Evolutionary conservation across 2,329 filamentous ascomycete species (phyloP).

Genomic region (Nigrospora osmanthi): DNA sequence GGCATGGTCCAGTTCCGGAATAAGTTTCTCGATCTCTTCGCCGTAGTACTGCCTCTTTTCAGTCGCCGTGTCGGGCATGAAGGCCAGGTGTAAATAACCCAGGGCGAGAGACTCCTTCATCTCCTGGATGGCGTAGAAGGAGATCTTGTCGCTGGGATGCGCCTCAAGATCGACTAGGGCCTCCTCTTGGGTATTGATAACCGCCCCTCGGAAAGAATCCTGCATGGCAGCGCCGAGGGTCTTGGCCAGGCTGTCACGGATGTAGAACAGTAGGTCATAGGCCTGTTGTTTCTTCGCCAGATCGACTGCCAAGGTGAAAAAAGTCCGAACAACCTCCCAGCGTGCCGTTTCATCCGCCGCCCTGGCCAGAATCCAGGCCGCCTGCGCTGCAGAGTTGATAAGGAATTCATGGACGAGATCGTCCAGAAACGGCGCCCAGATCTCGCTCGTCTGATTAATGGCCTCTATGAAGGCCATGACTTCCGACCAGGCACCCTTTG

Average conservation of each 20-base stretch:
- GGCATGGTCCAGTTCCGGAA: constrained; percentile 12
- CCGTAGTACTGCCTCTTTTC: constrained; percentile 14
- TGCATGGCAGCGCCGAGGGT: constrained; percentile 11
- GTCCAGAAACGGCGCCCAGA: constrained; percentile 18
- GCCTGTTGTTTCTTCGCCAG: constrained; percentile 13
- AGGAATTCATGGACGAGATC: constrained; percentile 21
- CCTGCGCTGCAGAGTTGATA: constrained; percentile 7
- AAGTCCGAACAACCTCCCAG: constrained; percentile 18
- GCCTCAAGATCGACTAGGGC: constrained; percentile 13
- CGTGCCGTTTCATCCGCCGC: constrained; percentile 15
- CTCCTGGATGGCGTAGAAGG: constrained; percentile 10
- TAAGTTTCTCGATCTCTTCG: constrained; percentile 9
- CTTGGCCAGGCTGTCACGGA: constrained; percentile 15
- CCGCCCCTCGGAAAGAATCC: constrained; percentile 9
- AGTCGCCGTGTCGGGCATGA: constrained; percentile 7
- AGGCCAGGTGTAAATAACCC: constrained; percentile 16
- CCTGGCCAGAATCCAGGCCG: constrained; percentile 13
- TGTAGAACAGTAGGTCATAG: constrained; percentile 17
- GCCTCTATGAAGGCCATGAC: constrained; percentile 18
- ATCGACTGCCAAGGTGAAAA: constrained; percentile 16
- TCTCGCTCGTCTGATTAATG: constrained; percentile 11
- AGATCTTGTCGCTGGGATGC: constrained; percentile 14
- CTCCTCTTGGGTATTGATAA: constrained; percentile 13
- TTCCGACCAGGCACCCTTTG: constrained; percentile 11
- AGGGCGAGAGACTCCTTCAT: constrained; percentile 14